These are phyloP conservation scores for Lentinus tigrinus DNA, from an alignment of 768 basidiomycete species.

Conservation along the genomic window DNA sequence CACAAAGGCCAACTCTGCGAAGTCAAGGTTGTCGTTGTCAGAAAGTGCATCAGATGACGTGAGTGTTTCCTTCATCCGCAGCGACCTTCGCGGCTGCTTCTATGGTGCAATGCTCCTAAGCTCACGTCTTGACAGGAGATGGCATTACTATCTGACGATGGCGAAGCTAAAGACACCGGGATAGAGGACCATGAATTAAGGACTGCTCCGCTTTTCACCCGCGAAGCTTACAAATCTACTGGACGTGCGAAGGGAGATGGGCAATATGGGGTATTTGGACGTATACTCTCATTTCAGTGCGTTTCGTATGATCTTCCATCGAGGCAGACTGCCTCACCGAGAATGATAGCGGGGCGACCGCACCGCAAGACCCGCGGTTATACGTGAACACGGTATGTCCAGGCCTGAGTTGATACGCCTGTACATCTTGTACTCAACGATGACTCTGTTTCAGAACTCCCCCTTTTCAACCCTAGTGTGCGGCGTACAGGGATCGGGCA, in stretches of 20 bases:
- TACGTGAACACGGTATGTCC: conserved; percentile 77
- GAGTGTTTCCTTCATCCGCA: too few species aligned
- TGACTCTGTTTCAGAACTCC: conserved; percentile 47
- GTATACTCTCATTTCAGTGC: conserved; percentile 7
- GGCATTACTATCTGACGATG: too few species aligned
- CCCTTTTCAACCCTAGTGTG: conserved; percentile 75
- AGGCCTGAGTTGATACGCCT: conserved; percentile 26
- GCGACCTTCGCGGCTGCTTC: too few species aligned
- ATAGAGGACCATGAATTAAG: conserved; percentile 22
- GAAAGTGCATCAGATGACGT: too few species aligned
- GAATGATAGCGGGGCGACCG: conserved; percentile 26
- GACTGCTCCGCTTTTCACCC: conserved; percentile 30
- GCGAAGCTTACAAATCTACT: conserved; percentile 23
- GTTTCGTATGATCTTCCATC: too few species aligned
- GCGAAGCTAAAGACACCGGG: too few species aligned
- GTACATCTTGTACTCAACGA: neutral
- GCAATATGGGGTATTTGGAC: conserved; percentile 66
- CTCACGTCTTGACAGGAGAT: too few species aligned
- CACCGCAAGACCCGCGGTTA: conserved; percentile 47
- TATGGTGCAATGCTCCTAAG: too few species aligned
- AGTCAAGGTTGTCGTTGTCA: too few species aligned
- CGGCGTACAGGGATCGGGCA: conserved; percentile 76
- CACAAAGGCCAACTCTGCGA: too few species aligned
- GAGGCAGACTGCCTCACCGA: neutral
- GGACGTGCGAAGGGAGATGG: conserved; percentile 27